Conservation (phyloP, 805 yeast genomes). For the Metahyphopichia silvanorum region DNA sequence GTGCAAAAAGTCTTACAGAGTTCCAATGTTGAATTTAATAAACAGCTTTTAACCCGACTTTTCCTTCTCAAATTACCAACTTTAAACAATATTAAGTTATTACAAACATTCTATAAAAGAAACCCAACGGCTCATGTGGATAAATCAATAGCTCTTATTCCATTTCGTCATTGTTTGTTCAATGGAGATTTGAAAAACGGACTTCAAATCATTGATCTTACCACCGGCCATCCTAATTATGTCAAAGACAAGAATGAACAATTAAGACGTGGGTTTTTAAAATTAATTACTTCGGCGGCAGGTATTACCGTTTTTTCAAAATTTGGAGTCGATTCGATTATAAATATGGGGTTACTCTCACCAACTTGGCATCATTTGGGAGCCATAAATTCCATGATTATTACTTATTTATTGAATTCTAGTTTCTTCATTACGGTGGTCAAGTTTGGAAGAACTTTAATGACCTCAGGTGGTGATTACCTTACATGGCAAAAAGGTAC, state of each 20-base stretch:
- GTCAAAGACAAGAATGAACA: constrained; percentile 28
- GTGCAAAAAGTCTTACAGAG: constrained; percentile 18
- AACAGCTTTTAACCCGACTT: constrained; percentile 21
- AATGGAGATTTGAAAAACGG: constrained; percentile 58
- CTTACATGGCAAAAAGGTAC: constrained; percentile 66
- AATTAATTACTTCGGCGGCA: constrained; percentile 28
- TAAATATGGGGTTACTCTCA: constrained; percentile 38
- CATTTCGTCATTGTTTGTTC: constrained; percentile 57
- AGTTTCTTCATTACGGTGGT: constrained; percentile 40
- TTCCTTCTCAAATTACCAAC: constrained; percentile 34
- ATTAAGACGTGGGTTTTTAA: constrained; percentile 26
- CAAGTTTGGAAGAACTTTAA: constrained; percentile 36
- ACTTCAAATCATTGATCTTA: constrained; percentile 52
- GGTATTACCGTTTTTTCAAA: constrained; percentile 36
- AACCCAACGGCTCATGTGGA: constrained; percentile 28
- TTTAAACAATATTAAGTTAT: constrained; percentile 22
- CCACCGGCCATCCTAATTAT: constrained; percentile 58
- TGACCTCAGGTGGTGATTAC: constrained; percentile 45
- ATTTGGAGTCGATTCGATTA: constrained; percentile 37
- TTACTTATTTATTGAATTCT: constrained; percentile 38
- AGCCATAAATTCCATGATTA: constrained; percentile 46
- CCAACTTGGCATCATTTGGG: constrained; percentile 34
- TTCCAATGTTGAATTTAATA: constrained; percentile 15
- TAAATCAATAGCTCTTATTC: constrained; percentile 50
- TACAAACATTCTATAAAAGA: constrained; percentile 21